Evolutionary conservation across 192 early-diverging fungal genomes (phyloP).

Genomic region (Coemansia sp.): DNA sequence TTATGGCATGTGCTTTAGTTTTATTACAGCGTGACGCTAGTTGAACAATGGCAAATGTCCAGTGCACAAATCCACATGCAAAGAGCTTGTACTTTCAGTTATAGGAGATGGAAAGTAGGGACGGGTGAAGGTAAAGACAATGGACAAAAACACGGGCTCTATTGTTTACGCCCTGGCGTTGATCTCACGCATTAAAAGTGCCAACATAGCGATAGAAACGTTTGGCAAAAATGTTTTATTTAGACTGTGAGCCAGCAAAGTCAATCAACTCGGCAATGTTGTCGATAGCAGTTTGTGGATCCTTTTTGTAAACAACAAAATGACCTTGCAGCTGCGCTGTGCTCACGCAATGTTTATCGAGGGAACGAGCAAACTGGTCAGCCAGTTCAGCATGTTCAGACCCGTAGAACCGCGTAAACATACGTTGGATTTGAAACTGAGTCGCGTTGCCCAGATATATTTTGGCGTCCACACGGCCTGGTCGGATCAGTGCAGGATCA

Average conservation of each 20-base stretch:
- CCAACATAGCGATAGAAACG: too few species aligned
- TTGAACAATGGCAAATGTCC: neutral
- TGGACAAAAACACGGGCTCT: neutral
- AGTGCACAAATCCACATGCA: neutral
- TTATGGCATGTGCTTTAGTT: neutral
- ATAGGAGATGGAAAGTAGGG: neutral
- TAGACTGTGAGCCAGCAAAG: neutral
- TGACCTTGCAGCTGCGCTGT: conserved; percentile 93
- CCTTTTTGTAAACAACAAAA: conserved; percentile 85
- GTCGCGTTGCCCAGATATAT: conserved; percentile 75
- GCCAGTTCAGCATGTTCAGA: conserved; percentile 58
- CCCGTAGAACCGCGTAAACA: conserved; percentile 82
- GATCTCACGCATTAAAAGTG: too few species aligned
- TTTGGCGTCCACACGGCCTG: conserved; percentile 77
- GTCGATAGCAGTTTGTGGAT: conserved; percentile 68
- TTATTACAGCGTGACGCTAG: neutral
- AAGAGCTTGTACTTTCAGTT: neutral
- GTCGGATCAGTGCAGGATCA: conserved; percentile 77
- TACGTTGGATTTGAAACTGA: conserved; percentile 61
- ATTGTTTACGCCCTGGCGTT: neutral
- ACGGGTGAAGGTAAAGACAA: neutral
- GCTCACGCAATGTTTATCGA: conserved; percentile 62
- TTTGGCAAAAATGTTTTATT: too few species aligned
- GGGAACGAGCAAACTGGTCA: conserved; percentile 64
- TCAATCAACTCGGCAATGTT: conserved; percentile 14